Percentiles rank a stretch among this genome's conserved stretches.
Evolutionary conservation across 352 stramenopile genomes (phyloP).

Genomic region (Globisporangium solare): DNA sequence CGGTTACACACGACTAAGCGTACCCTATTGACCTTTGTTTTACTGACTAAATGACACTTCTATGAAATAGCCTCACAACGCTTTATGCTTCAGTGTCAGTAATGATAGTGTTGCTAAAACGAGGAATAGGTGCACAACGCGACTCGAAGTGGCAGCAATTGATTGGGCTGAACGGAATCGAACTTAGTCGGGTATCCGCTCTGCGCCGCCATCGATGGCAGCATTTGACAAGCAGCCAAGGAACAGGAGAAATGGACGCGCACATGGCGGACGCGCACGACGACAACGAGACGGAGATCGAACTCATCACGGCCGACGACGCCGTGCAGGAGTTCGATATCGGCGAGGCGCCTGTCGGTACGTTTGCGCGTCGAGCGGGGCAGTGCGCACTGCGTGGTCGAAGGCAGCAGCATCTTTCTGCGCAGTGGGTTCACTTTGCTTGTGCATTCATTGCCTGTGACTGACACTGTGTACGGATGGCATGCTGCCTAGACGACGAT

Average conservation of each 20-base stretch:
- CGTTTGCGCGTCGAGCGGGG: neutral
- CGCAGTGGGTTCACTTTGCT: neutral
- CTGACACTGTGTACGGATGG: neutral
- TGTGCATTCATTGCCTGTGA: neutral
- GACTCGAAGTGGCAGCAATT: slow-evolving; percentile 25
- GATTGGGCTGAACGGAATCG: slow-evolving; percentile 24
- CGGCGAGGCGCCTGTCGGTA: slow-evolving; percentile 71
- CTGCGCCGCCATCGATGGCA: neutral
- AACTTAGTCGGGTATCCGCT: slow-evolving; percentile 11
- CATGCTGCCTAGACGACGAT: slow-evolving; percentile 40
- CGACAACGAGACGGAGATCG: slow-evolving; percentile 65
- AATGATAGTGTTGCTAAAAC: no score
- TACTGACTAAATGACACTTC: no score
- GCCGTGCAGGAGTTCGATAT: slow-evolving; percentile 80
- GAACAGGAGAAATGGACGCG: slow-evolving; percentile 21
- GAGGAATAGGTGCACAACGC: no score
- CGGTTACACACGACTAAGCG: no score
- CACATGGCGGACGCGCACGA: slow-evolving; percentile 32
- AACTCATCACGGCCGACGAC: slow-evolving; percentile 81
- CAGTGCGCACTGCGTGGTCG: no score
- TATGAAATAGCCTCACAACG: no score
- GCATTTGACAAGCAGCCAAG: slow-evolving; percentile 29
- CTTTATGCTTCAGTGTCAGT: no score
- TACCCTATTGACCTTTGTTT: no score
- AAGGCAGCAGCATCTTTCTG: neutral